Percentiles rank a stretch among this genome's conserved stretches.
phyloP scores from a whole-genome alignment of 768 basidiomycete species.

The Phanerochaete carnosa region DNA sequence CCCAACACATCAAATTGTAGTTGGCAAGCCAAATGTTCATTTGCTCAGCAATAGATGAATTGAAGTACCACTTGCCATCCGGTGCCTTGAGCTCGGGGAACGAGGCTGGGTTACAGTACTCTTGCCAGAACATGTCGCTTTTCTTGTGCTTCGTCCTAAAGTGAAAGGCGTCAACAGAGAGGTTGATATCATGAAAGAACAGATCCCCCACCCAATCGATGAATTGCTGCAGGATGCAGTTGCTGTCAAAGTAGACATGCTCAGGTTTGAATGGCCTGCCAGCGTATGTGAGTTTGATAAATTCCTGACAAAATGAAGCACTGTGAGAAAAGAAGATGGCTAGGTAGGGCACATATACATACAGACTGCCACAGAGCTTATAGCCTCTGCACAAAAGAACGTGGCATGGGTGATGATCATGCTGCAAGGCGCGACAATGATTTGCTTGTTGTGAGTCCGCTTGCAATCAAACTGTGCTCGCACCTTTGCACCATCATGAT shows the following conservation, averaged over 20 bases:
- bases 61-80: slow-evolving; percentile 27
- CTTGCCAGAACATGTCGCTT: slow-evolving; percentile 22
- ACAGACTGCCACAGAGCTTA: slow-evolving; percentile 14
- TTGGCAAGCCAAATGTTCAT: slow-evolving; percentile 32
- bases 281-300: slow-evolving; percentile 3
- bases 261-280: slow-evolving; percentile 19
- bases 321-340: slow-evolving; percentile 4
- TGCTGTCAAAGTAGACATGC: slow-evolving; percentile 27
- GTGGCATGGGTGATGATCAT: slow-evolving; percentile 16
- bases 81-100: slow-evolving; percentile 24
- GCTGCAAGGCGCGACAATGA: slow-evolving; percentile 22
- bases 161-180: slow-evolving; percentile 36
- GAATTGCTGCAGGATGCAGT: slow-evolving; percentile 20
- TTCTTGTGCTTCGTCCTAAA: slow-evolving; percentile 32
- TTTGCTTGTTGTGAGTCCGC: slow-evolving; percentile 25
- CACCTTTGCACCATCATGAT: neutral
- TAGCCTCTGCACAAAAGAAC: slow-evolving; percentile 22
- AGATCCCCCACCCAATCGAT: slow-evolving; percentile 21
- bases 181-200: slow-evolving; percentile 19
- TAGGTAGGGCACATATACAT: neutral
- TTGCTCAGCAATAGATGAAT: slow-evolving; percentile 32
- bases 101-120: slow-evolving; percentile 27
- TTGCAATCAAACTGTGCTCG: slow-evolving; percentile 18
- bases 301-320: slow-evolving; percentile 16
- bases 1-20: slow-evolving; percentile 26